Conservation (phyloP, 2,329 filamentous ascomycete genomes). For the Sclerotiophoma versabilis region DNA sequence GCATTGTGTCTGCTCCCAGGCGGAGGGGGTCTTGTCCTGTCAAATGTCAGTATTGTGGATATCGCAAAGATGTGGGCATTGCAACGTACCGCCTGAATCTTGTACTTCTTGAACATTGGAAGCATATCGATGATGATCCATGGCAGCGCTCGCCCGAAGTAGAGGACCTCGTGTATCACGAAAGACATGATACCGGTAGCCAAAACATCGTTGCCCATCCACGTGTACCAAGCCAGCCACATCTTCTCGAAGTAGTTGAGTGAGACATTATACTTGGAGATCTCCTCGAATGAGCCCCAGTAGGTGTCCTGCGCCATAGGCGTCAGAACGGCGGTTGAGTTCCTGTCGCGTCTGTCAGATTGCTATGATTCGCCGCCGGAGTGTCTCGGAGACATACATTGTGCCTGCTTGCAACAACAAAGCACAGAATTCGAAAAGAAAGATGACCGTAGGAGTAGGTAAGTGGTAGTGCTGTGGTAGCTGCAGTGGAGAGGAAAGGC, state of each 20-base stretch:
- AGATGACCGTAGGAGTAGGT: constrained; percentile 25
- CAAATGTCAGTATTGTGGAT: not conserved
- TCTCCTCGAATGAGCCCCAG: constrained; percentile 70
- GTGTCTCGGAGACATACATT: constrained; percentile 31
- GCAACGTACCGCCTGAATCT: constrained; percentile 80
- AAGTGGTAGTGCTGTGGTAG: constrained; percentile 12
- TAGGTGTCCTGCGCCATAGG: constrained; percentile 62
- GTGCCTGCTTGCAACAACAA: constrained; percentile 25
- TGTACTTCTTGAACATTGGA: constrained; percentile 88
- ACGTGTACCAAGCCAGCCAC: constrained; percentile 96
- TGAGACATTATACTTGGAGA: constrained; percentile 77
- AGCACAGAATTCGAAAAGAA: constrained; percentile 11
- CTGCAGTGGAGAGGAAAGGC: constrained; percentile 27
- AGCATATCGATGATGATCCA: constrained; percentile 93
- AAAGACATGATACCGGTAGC: constrained; percentile 99
- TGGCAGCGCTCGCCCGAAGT: constrained; percentile 89
- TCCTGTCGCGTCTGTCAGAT: constrained; percentile 41
- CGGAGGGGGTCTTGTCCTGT: constrained; percentile 85
- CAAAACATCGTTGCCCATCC: constrained; percentile 96
- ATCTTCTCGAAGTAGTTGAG: constrained; percentile 87
- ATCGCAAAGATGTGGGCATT: not conserved
- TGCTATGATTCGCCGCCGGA: constrained; percentile 17
- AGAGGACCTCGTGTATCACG: constrained; percentile 89
- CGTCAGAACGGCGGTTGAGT: constrained; percentile 45
- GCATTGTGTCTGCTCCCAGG: constrained; percentile 92